These are phyloP conservation scores for Microcos paniculata DNA, from an alignment of 345 rosid genomes.

Conservation along the genomic window DNA sequence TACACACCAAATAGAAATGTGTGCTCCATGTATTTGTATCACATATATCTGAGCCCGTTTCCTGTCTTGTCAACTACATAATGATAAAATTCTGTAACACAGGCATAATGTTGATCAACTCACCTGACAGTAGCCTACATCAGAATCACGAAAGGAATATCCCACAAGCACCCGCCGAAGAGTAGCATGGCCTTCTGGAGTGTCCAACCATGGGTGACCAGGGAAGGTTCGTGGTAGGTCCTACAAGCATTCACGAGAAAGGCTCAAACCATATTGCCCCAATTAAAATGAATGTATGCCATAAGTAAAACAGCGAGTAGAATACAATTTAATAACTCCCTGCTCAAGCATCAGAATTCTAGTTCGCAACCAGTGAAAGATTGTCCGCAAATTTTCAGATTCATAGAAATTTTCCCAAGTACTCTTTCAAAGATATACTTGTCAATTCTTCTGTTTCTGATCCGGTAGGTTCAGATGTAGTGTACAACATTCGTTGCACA, in stretches of 20 bases:
- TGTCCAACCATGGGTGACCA: conserved; percentile 99
- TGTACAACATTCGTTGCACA: background rate
- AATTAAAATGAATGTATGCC: background rate
- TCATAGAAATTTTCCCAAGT: background rate
- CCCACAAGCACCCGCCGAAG: conserved; percentile 92
- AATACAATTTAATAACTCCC: background rate
- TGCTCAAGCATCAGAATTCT: background rate
- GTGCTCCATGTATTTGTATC: background rate
- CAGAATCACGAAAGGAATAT: conserved; percentile 97
- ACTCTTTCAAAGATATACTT: background rate
- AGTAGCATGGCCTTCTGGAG: conserved; percentile 95
- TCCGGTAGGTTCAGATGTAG: background rate
- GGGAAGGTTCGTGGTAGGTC: conserved; percentile 98
- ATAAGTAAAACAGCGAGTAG: background rate
- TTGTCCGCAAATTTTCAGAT: background rate
- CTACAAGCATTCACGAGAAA: conserved; percentile 39
- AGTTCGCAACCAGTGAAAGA: background rate
- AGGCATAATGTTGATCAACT: conserved; percentile 4
- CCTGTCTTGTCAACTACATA: background rate
- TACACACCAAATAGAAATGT: background rate
- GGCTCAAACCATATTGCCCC: background rate
- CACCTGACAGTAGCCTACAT: conserved; percentile 99
- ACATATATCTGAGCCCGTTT: background rate
- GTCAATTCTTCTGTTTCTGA: background rate
- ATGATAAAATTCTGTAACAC: background rate